Percentiles rank a stretch among this genome's conserved stretches.
These are phyloP conservation scores for Ochetophila trinervis DNA, from an alignment of 306 rosid genomes.

Conservation along the genomic window DNA sequence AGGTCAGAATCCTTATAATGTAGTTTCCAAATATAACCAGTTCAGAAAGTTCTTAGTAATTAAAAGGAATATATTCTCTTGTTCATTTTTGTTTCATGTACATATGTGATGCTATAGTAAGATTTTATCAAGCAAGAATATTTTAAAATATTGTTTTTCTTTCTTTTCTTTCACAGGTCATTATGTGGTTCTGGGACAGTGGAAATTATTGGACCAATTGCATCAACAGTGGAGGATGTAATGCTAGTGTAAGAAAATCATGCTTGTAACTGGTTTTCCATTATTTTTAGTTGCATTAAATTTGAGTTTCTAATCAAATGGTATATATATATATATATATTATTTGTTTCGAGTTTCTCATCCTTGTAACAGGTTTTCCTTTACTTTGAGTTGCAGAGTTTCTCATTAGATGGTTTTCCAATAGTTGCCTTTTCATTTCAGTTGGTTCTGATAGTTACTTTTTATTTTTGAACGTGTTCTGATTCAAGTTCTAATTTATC, in stretches of 20 bases:
- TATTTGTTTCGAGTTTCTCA: too few species aligned
- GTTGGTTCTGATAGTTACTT: neutral
- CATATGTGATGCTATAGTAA: neutral
- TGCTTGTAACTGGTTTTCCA: constrained; percentile 10
- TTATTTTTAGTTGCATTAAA: neutral
- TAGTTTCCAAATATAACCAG: neutral
- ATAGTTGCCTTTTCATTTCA: neutral
- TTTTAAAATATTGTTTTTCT: neutral
- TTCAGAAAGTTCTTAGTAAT: neutral
- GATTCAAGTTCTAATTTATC: constrained; percentile 27
- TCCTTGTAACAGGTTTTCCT: neutral
- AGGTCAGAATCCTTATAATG: neutral
- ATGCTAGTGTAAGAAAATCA: constrained; percentile 75
- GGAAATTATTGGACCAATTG: constrained; percentile 95
- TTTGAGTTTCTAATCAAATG: neutral
- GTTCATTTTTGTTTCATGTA: neutral
- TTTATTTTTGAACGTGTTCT: constrained; percentile 17
- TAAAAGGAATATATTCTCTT: neutral
- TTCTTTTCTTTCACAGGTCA: constrained; percentile 50
- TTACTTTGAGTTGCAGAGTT: constrained; percentile 3
- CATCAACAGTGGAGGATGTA: constrained; percentile 84
- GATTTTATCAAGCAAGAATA: neutral
- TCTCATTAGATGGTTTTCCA: neutral
- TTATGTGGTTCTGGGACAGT: constrained; percentile 80
- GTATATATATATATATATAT: neutral